phyloP scores from a whole-genome alignment of 495 filamentous ascomycete species.

The Lophium mytilinum region DNA sequence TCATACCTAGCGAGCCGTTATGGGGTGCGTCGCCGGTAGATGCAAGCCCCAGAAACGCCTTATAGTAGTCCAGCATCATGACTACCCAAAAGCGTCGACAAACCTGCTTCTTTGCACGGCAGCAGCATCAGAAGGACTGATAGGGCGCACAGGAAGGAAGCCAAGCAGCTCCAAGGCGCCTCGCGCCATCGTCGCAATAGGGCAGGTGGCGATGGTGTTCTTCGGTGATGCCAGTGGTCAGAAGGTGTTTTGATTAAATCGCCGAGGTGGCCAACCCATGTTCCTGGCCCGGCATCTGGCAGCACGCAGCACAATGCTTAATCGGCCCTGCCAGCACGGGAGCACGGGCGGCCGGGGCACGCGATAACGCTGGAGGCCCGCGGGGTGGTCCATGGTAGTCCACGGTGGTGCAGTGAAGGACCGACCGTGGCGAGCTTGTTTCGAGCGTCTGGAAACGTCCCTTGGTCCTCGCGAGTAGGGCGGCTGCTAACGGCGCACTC shows the following conservation, averaged over 20 bases:
- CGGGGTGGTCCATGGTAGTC: background rate
- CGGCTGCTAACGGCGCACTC: background rate
- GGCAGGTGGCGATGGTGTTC: background rate
- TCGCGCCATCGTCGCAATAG: background rate
- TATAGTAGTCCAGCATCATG: no score
- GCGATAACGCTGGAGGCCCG: no score
- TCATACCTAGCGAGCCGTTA: no score
- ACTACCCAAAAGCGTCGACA: no score
- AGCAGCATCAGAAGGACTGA: no score
- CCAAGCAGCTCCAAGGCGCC: no score
- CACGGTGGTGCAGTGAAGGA: background rate
- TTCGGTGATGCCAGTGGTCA: conserved; percentile 2
- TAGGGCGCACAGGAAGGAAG: no score
- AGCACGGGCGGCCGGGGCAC: background rate
- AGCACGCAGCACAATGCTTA: background rate
- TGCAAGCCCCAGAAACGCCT: no score
- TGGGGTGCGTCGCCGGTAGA: no score
- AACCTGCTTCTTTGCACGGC: no score
- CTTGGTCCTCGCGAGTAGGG: background rate
- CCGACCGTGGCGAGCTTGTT: background rate
- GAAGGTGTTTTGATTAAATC: conserved; percentile 7
- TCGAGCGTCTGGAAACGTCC: background rate
- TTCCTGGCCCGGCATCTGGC: background rate
- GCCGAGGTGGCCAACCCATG: no score
- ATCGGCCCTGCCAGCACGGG: background rate